Evolutionary conservation across 306 rosid species (phyloP), one percentile per base, ranked within the genome.

Genomic region (Oxytropis ochrocephala): DNA sequence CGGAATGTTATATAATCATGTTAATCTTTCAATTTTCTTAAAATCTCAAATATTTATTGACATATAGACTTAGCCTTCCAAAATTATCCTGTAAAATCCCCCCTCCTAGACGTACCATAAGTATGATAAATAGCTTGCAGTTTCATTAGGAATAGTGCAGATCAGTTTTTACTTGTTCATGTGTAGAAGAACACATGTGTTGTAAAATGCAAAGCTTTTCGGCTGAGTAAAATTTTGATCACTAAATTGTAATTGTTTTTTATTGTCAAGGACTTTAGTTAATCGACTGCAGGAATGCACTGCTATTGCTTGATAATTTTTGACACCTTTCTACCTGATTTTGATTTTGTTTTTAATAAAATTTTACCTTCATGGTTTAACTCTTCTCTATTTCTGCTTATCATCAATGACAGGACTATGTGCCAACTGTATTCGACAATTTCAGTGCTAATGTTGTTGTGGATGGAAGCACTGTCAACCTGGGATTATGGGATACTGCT

Each of bases 371-470:
- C 52, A 47, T 3, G 19, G 63, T 48, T 16, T 44, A 12, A 35
- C 11, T 63, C 4, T 21, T 58, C 4, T 65, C 7, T 10, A 0
- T 46, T 32, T 61, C 19, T 41, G 47, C 46, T 67, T 60, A 21
- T 71, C 55, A 29, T 35, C 36, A 33, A 42, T 54, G 4, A 75
- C 86, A 91, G 97, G 96, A 89, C 70, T 89, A 89, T 12, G 97
- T 87, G 64, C 97, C 97, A 2, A 89, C 94, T 1, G 97, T 91
- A 64, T 91, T 91, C 54, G 97, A 91, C 82, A 91, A 91, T 79
- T 91, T 85, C 85, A 91, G 97, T 80, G 97, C 97, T 44, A 89
- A 89, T 83, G 97, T 87, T 51, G 97, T 89, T 60, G 96, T 89
- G 77, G 97, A 91, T 82, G 97, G 97, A 71, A 89, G 86, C 82